Percentiles rank a stretch among this genome's conserved stretches.
Conservation (phyloP, 2,329 filamentous ascomycete genomes). For the Apiospora sp. region DNA sequence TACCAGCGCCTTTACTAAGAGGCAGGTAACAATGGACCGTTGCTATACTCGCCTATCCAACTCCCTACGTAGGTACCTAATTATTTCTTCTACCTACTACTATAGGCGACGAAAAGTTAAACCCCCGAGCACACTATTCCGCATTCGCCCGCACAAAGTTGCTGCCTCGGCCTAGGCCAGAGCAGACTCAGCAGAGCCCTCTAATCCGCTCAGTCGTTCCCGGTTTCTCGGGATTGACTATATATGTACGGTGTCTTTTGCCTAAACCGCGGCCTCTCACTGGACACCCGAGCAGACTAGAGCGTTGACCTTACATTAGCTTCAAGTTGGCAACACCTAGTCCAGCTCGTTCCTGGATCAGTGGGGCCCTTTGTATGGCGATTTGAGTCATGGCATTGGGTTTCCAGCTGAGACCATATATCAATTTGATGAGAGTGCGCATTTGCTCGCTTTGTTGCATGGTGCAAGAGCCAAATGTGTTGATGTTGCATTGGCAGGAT, state of each 20-base stretch:
- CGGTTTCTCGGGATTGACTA: conserved; percentile 8
- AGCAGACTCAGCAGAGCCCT: neutral
- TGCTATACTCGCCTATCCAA: neutral
- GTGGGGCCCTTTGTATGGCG: neutral
- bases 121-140: neutral
- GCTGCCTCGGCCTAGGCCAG: neutral
- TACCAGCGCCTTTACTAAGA: neutral
- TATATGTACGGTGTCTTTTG: neutral
- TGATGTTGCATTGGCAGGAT: neutral
- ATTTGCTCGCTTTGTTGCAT: neutral
- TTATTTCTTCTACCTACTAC: neutral
- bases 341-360: conserved; percentile 10
- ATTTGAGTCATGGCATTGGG: neutral
- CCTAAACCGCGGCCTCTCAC: conserved; percentile 4
- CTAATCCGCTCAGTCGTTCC: conserved; percentile 11
- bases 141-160: neutral
- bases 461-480: neutral
- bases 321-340: neutral
- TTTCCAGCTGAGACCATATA: neutral
- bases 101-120: neutral
- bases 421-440: neutral
- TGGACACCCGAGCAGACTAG: neutral
- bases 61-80: neutral
- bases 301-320: neutral
- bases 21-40: neutral